Percentiles rank a stretch among this genome's conserved stretches.
Conservation (phyloP, 108 stramenopile species). For the Cyclostephanos invisitatus region DNA sequence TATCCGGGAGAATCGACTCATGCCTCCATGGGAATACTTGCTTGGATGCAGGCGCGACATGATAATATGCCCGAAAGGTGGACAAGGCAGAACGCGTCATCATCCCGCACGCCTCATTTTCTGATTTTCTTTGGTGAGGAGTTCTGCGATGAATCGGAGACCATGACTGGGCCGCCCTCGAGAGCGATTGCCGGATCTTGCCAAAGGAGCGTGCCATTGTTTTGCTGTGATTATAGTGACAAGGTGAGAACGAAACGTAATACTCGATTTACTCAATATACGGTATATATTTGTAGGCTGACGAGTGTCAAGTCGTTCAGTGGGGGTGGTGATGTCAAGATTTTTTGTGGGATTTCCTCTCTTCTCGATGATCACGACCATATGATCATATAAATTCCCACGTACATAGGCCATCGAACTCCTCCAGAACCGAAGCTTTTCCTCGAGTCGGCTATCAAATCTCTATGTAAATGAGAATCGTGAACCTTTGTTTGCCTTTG, state of each 20-base stretch:
- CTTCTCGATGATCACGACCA: no score
- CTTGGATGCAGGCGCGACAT: not conserved
- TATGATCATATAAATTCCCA: no score
- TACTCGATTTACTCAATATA: no score
- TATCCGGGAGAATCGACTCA: conserved; percentile 2
- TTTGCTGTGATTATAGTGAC: not conserved
- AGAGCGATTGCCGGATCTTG: not conserved
- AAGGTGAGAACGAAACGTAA: not conserved
- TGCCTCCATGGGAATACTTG: not conserved
- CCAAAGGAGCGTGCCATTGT: not conserved
- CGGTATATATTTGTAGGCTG: no score
- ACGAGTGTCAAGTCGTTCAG: no score
- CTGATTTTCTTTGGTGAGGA: not conserved
- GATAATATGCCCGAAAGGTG: not conserved
- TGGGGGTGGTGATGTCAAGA: no score
- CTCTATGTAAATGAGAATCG: no score
- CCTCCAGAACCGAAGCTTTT: no score
- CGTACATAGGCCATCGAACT: no score
- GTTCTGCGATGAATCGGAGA: not conserved
- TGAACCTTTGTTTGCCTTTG: no score
- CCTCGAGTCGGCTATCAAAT: no score
- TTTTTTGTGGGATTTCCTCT: no score
- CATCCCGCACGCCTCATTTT: not conserved
- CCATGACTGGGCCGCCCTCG: not conserved
- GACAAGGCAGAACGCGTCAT: not conserved